Evolutionary conservation across 805 yeast species (phyloP), one percentile per base, ranked within the genome.

Genomic region (Lachancea kluyveri): DNA sequence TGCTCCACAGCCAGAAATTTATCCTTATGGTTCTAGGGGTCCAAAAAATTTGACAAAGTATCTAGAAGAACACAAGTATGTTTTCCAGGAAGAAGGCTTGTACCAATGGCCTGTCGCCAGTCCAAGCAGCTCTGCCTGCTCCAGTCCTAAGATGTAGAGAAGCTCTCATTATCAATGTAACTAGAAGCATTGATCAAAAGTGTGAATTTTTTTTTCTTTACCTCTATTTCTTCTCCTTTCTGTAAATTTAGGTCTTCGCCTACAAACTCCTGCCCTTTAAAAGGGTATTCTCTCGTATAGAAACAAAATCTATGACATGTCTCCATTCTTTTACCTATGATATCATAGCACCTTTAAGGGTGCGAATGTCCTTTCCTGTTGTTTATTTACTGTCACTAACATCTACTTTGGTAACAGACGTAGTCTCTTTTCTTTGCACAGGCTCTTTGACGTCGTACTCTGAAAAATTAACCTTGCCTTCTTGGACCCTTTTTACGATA

Each of bases 21-120:
- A 90, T 57, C 72, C 90, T 10, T 90, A 92, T 59, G 97, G 97
- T 18, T 75, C 94, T 14, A 80, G 94, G 59, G 96, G 96, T 26
- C 97, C 98, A 30, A 60, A 62, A 34, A 66, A 64, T 15, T 69
- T 87, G 52, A 67, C 65, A 37, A 63, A 65, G 26, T 90, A 75
- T 55, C 62, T 90, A 61, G 57, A 59, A 28, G 63, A 68, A 19
- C 83, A 87, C 53, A 90, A 92, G 32, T 88, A 84, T 55, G 68
- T 64, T n/a, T 74, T 79, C 43, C 70, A 73, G 45, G 68, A 70
- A 36, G 70, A 69, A 33, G 77, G 74, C 28, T 63, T 72, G 39
- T 90, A 90, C 64, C 83, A 81, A 57, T 90, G 97, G 97, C 97
- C 97, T 22, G 74, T 82, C 42, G 78, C 87, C 14, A 74, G 73